Evolutionary conservation across 1,284 basidiomycete species (phyloP).

Genomic region (Cystobasidium pallidum): DNA sequence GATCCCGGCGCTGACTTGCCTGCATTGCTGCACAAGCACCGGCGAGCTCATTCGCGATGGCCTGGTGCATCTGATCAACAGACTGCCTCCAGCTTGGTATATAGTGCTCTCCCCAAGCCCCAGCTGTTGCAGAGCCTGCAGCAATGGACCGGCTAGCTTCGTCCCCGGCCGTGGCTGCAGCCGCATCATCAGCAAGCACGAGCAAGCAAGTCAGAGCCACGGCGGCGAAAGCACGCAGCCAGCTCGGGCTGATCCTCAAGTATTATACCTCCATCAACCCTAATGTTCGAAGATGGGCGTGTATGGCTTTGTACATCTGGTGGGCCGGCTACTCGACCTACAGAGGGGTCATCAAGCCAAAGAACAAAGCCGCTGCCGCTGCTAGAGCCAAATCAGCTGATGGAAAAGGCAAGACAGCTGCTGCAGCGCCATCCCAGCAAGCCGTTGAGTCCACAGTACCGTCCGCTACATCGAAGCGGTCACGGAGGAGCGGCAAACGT

Average conservation of each 20-base stretch:
- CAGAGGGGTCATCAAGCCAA: slow-evolving; percentile 14
- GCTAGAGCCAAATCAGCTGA: background rate
- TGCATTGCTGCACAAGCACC: background rate
- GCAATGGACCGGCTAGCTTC: slow-evolving; percentile 13
- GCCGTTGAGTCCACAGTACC: background rate
- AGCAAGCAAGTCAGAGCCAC: background rate
- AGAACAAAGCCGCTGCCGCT: slow-evolving; percentile 18
- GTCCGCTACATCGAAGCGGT: slow-evolving; percentile 9
- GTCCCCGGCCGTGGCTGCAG: slow-evolving; percentile 9
- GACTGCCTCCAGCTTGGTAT: background rate
- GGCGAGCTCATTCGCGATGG: background rate
- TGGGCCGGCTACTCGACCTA: slow-evolving; percentile 36
- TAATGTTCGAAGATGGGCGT: slow-evolving; percentile 11
- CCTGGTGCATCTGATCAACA: background rate
- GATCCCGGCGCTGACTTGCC: too few relatives aligned
- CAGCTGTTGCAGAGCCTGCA: background rate
- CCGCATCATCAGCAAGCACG: background rate
- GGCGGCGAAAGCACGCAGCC: slow-evolving; percentile 8
- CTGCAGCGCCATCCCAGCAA: background rate
- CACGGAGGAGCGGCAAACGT: slow-evolving; percentile 29
- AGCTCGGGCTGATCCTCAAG: slow-evolving; percentile 15
- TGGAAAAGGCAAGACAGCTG: slow-evolving; percentile 3
- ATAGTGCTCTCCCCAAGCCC: background rate
- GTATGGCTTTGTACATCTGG: slow-evolving; percentile 33
- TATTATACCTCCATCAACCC: slow-evolving; percentile 23